These are phyloP conservation scores for Brachypodium distachyon DNA, from an alignment of 202 grass and related monocot species.

Conservation along the genomic window DNA sequence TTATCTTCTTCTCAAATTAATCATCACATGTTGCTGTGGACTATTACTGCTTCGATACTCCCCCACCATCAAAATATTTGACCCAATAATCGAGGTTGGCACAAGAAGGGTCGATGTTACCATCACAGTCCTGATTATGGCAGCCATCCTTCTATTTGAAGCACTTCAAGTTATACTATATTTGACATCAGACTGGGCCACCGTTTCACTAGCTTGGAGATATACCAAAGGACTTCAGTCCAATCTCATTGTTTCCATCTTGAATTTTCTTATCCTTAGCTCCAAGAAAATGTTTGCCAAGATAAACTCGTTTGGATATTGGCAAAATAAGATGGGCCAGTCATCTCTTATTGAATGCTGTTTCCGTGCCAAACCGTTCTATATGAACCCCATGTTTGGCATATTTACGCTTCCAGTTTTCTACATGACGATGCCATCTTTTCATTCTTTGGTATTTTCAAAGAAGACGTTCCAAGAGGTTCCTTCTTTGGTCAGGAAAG, in stretches of 20 bases:
- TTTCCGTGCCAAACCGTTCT: background rate
- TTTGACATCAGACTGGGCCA: background rate
- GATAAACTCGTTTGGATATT: background rate
- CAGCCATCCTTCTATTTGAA: background rate
- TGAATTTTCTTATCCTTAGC: background rate
- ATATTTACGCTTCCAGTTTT: no score
- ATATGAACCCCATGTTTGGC: background rate
- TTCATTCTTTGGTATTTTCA: background rate
- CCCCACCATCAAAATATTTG: background rate
- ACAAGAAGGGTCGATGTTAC: background rate
- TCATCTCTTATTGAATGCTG: background rate
- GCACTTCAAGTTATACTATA: background rate
- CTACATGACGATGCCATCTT: no score
- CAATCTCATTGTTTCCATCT: background rate
- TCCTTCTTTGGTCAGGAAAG: background rate
- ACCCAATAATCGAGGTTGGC: background rate
- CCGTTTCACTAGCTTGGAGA: background rate
- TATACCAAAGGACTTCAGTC: background rate
- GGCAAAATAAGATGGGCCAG: background rate
- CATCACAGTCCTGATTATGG: background rate
- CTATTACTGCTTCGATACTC: background rate
- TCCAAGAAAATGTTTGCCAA: background rate
- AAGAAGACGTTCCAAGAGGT: rapidly evolving
- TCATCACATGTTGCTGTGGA: rapidly evolving
- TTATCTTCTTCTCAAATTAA: background rate